Evolutionary conservation across 1,284 basidiomycete species (phyloP).

Genomic region (Trametes sp.): DNA sequence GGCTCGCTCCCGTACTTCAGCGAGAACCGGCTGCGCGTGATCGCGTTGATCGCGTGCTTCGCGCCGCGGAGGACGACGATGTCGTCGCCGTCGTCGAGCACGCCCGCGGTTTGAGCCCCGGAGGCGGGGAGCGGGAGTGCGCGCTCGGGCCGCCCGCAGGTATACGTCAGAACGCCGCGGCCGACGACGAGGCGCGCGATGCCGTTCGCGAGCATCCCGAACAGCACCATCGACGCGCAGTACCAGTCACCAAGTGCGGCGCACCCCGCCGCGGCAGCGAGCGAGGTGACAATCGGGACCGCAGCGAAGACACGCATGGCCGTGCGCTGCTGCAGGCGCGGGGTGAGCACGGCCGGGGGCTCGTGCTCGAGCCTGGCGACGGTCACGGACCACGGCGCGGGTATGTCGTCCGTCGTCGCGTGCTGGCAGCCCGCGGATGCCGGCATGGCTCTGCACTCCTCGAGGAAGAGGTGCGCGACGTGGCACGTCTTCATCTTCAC

Average conservation of each 20-base stretch:
- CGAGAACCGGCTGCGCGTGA: conserved; percentile 18
- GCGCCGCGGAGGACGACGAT: conserved; percentile 13
- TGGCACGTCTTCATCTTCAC: conserved; percentile 6
- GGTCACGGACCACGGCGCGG: conserved; percentile 6
- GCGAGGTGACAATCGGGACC: conserved; percentile 10
- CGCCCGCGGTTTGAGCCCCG: conserved; percentile 10
- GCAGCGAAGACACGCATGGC: conserved; percentile 4
- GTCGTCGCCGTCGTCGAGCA: conserved; percentile 13
- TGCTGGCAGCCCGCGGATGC: background rate
- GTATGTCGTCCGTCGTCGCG: background rate
- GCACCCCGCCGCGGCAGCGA: conserved; percentile 8
- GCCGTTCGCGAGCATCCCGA: conserved; percentile 16
- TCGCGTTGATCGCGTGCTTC: conserved; percentile 15
- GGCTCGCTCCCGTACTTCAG: conserved; percentile 7
- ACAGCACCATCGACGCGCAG: conserved; percentile 14
- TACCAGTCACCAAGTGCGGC: conserved; percentile 17
- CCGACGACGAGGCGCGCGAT: conserved; percentile 17
- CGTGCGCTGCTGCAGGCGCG: background rate
- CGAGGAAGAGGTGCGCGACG: conserved; percentile 5
- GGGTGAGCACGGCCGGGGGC: background rate
- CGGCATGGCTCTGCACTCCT: background rate
- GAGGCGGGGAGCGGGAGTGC: no score
- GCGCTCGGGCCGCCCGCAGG: background rate
- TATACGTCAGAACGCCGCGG: conserved; percentile 13
- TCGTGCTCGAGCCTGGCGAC: conserved; percentile 3